These are phyloP conservation scores for Eleusine indica DNA, from an alignment of 176 grass and related monocot genomes.

Conservation along the genomic window DNA sequence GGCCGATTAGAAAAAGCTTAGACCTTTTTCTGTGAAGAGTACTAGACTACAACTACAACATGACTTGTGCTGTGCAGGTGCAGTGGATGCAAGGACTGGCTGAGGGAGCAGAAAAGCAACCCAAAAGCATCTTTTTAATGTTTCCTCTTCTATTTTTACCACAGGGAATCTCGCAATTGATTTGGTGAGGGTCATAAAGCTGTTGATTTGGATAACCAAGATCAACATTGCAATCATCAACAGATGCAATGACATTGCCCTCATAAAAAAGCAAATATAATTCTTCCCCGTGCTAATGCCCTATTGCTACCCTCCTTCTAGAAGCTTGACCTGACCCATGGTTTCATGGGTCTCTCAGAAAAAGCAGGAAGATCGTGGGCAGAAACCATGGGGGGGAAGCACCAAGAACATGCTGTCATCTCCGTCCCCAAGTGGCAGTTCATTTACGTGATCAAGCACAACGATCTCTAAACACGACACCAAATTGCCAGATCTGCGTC, in stretches of 20 bases:
- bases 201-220: constrained; percentile 22
- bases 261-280: background rate
- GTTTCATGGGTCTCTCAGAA: constrained; percentile 8
- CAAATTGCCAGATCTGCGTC: background rate
- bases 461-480: background rate
- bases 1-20: background rate
- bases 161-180: constrained; percentile 7
- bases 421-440: constrained; percentile 13
- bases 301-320: constrained; percentile 10
- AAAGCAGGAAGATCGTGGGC: constrained; percentile 23
- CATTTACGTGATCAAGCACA: background rate
- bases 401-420: constrained; percentile 35
- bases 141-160: background rate
- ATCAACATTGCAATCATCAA: background rate
- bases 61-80: background rate
- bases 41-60: background rate
- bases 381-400: constrained; percentile 25
- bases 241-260: constrained; percentile 28
- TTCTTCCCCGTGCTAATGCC: background rate
- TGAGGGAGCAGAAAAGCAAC: background rate
- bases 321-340: constrained; percentile 23
- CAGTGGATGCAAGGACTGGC: constrained; percentile 27
- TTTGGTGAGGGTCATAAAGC: constrained; percentile 25
- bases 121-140: background rate
- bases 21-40: background rate